Evolutionary conservation across 345 rosid species (phyloP), one percentile per base, ranked within the genome.

Genomic region (Eucalyptus tenuipes): DNA sequence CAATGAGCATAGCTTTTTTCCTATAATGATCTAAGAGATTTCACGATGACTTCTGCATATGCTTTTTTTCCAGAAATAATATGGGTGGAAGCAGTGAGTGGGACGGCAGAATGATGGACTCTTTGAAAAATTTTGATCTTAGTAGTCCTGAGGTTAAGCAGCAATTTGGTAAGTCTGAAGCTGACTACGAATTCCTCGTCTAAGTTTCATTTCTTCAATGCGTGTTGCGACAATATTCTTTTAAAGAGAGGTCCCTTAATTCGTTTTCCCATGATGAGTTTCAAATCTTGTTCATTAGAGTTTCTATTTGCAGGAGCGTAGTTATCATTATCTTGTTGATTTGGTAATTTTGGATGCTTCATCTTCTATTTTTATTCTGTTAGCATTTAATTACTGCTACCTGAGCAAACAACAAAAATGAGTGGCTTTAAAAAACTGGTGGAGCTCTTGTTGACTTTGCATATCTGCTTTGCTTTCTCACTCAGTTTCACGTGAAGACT

Each of bases 121-220:
- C 97, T 57, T 91, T 96, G 87, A 97, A 94, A 92, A 94, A 94
- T 88, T 98, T 98, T 90, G 98, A 98, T 91, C 95, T 97, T 55
- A 95, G 91, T 90, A 98, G 98, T 92, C 97, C 99, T 64, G 99
- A 98, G 90, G 97, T 96, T 59, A 96, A 98, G 89, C 98, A 98
- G 90, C 98, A 98, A 88, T 98, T 98, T 89, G 97, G 99, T 98
- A 92, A 95, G 96, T 92, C 48, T 81, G 55, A 59, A 80, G 22
- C 37, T 27, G 47, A 75, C 47, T 20, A 37, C 2, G 2, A 37
- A 40, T 75, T 75, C 27, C 47, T 75, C 7, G 1, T 40, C 82
- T 20, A 75, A 75, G 47, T 75, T 64, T 75, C 82, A 75, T 75
- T 75, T 40, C 47, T 47, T 20, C 47, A 75, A 12, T 37, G 13